Percentiles rank a stretch among this genome's conserved stretches.
Evolutionary conservation across 129 eudicot species (phyloP).

Genomic region (Pittosporum tobira): DNA sequence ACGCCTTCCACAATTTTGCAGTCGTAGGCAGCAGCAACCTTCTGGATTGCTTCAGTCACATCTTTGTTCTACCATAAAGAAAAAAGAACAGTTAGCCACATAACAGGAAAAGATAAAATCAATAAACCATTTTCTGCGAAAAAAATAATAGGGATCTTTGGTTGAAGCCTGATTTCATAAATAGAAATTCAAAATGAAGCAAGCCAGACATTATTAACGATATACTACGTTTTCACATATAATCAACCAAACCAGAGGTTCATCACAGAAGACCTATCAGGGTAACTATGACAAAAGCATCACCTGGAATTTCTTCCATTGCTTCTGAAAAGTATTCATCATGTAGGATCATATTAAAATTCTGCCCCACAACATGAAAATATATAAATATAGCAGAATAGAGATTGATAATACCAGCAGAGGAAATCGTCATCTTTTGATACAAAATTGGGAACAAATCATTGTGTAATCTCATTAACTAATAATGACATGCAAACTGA

Average conservation of each 20-base stretch:
- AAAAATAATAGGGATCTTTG: no score
- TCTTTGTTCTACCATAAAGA: slow-evolving; percentile 55
- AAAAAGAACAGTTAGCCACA: neutral
- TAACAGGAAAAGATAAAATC: neutral
- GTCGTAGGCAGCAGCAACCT: slow-evolving; percentile 83
- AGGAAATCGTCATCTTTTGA: no score
- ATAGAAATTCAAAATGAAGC: neutral
- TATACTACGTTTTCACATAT: no score
- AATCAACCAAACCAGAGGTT: neutral
- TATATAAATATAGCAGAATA: no score
- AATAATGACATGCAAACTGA: no score
- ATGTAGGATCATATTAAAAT: slow-evolving; percentile 17
- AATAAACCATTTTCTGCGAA: neutral
- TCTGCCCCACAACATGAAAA: neutral
- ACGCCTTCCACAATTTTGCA: slow-evolving; percentile 96
- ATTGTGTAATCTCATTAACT: no score
- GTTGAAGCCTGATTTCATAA: neutral
- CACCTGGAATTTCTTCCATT: slow-evolving; percentile 35
- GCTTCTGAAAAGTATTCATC: slow-evolving; percentile 36
- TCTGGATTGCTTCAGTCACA: slow-evolving; percentile 83
- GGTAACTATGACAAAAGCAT: slow-evolving; percentile 55
- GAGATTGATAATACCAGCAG: no score
- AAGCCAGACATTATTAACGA: no score
- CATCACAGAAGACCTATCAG: slow-evolving; percentile 20
- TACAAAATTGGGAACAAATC: no score